phyloP scores from a whole-genome alignment of 164 flowering plant species.

The Hamamelis virginiana region DNA sequence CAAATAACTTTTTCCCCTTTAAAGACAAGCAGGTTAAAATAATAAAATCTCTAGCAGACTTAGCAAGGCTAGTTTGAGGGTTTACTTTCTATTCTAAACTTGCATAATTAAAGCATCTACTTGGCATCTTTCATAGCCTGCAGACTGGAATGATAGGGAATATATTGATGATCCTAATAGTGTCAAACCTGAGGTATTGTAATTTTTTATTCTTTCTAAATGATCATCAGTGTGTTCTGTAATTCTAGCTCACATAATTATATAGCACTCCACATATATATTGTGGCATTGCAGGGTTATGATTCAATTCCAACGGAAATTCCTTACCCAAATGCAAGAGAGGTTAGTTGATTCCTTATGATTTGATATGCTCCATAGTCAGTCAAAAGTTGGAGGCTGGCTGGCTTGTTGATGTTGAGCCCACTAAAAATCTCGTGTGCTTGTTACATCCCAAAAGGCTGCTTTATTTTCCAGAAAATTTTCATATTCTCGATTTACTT shows the following conservation, averaged over 20 bases:
- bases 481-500: too few relatives aligned
- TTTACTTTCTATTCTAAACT: too few relatives aligned
- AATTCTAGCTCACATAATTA: neutral
- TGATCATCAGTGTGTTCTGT: neutral
- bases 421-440: too few relatives aligned
- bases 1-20: too few relatives aligned
- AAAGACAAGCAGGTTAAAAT: too few relatives aligned
- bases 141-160: conserved; percentile 92
- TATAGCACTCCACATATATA: neutral
- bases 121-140: conserved; percentile 52
- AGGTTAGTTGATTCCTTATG: neutral
- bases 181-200: neutral
- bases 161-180: conserved; percentile 37
- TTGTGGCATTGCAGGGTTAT: neutral
- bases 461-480: too few relatives aligned
- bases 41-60: too few relatives aligned
- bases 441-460: too few relatives aligned
- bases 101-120: neutral
- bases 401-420: too few relatives aligned
- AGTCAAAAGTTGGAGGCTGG: neutral
- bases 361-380: neutral
- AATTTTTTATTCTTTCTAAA: too few relatives aligned
- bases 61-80: too few relatives aligned
- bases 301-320: neutral
- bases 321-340: neutral